Conservation (phyloP, 176 grass and related monocot genomes). For the Bonia amplexicaulis region DNA sequence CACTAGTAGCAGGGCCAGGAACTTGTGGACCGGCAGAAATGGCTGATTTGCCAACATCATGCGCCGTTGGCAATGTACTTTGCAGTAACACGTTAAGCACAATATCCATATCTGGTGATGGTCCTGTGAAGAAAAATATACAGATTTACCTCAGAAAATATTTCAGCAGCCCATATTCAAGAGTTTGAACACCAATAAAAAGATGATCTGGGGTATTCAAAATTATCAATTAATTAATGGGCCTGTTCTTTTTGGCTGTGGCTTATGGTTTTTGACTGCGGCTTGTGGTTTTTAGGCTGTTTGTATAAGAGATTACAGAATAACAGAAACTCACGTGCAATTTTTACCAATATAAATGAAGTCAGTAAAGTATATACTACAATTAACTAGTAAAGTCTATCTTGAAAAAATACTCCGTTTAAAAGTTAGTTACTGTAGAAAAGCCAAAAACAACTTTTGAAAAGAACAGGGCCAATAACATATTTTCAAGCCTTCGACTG, state of each 20-base stretch:
- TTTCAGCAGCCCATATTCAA: slow-evolving; percentile 11
- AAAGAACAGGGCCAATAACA: too few species aligned
- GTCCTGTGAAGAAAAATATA: slow-evolving; percentile 38
- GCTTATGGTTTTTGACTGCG: too few species aligned
- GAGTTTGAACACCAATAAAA: background rate
- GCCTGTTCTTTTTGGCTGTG: too few species aligned
- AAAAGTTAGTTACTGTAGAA: too few species aligned
- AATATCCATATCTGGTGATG: slow-evolving; percentile 68
- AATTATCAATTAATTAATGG: background rate
- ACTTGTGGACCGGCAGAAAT: slow-evolving; percentile 16
- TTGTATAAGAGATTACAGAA: too few species aligned
- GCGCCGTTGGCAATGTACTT: slow-evolving; percentile 48
- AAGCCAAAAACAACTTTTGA: too few species aligned
- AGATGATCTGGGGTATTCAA: background rate
- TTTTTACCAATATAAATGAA: too few species aligned
- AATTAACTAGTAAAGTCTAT: too few species aligned
- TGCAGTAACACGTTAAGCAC: slow-evolving; percentile 70
- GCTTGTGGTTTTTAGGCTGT: too few species aligned
- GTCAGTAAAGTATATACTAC: too few species aligned
- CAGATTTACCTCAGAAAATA: background rate
- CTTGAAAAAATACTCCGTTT: too few species aligned
- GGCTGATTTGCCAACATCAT: slow-evolving; percentile 42
- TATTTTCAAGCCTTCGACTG: background rate
- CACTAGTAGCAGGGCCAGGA: slow-evolving; percentile 43
- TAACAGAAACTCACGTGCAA: too few species aligned